These are phyloP conservation scores for Leptomonas seymouri DNA, from an alignment of 208 protist genomes.

Conservation along the genomic window DNA sequence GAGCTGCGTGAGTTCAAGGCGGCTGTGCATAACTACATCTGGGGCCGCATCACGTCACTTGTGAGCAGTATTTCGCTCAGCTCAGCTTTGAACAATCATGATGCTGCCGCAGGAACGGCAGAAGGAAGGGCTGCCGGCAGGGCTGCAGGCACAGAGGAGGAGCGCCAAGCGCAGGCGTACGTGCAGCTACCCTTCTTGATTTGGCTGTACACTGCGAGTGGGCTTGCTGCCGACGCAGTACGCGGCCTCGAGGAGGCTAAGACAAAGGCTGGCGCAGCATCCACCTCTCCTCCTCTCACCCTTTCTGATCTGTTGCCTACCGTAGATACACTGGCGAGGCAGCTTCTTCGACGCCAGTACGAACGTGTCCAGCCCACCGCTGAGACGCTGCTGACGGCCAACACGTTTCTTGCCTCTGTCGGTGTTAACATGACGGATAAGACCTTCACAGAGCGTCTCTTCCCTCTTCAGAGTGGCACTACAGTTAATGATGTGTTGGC, in stretches of 20 bases:
- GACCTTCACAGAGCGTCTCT: slow-evolving; percentile 26
- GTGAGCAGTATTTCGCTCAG: slow-evolving; percentile 26
- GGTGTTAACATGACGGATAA: slow-evolving; percentile 32
- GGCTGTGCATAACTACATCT: slow-evolving; percentile 17
- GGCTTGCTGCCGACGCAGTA: slow-evolving; percentile 27
- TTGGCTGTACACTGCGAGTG: slow-evolving; percentile 34
- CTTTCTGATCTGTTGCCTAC: slow-evolving; percentile 21
- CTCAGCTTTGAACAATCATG: background rate
- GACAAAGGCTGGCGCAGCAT: background rate
- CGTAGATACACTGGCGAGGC: slow-evolving; percentile 31
- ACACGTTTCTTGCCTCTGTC: slow-evolving; percentile 30
- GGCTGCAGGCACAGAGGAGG: slow-evolving; percentile 4
- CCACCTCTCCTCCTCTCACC: background rate
- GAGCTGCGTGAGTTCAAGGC: slow-evolving; percentile 21
- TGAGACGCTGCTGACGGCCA: slow-evolving; percentile 23
- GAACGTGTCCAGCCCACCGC: slow-evolving; percentile 18
- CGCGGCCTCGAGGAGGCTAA: slow-evolving; percentile 2
- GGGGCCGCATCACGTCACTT: slow-evolving; percentile 26
- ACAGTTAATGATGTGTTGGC: slow-evolving; percentile 15
- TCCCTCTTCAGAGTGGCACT: slow-evolving; percentile 24
- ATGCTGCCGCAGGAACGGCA: background rate
- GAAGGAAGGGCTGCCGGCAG: background rate
- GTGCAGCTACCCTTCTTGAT: slow-evolving; percentile 32
- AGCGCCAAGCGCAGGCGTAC: slow-evolving; percentile 13
- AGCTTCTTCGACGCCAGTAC: slow-evolving; percentile 30